Evolutionary conservation across 495 filamentous ascomycete species (phyloP).

Genomic region (Aspergillus nanangensis): DNA sequence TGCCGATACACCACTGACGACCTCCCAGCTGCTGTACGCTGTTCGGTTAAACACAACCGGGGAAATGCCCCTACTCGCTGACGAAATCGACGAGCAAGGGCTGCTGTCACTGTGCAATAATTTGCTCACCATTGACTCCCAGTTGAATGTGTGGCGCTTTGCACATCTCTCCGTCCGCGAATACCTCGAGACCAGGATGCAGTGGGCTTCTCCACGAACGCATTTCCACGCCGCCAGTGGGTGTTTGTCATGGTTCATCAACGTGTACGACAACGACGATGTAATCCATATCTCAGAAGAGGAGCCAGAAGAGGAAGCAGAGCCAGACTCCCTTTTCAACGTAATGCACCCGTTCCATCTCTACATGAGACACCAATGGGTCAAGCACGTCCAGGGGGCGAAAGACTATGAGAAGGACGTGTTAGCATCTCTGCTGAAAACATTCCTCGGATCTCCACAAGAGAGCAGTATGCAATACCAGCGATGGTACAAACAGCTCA

Average conservation of each 20-base stretch:
- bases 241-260: conserved; percentile 10
- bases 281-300: not conserved
- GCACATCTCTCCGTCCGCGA: conserved; percentile 27
- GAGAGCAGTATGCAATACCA: conserved; percentile 24
- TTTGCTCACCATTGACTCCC: conserved; percentile 21
- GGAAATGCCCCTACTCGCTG: not conserved
- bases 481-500: conserved; percentile 15
- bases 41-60: conserved; percentile 8
- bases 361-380: conserved; percentile 23
- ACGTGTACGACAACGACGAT: conserved; percentile 1
- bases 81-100: conserved; percentile 12
- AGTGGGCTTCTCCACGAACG: conserved; percentile 4
- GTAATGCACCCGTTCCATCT: conserved; percentile 12
- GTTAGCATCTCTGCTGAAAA: conserved; percentile 16
- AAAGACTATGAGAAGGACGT: conserved; percentile 6
- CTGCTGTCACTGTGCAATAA: conserved; percentile 25
- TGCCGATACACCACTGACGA: conserved; percentile 17
- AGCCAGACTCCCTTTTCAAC: conserved; percentile 6
- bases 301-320: conserved; percentile 1
- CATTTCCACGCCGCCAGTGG: conserved; percentile 11
- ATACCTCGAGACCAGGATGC: conserved; percentile 16
- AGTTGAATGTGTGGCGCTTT: conserved; percentile 25
- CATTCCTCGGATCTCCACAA: conserved; percentile 24
- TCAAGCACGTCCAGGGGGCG: conserved; percentile 15
- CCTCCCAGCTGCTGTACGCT: conserved; percentile 6